Evolutionary conservation across 73 alveolate species (phyloP).

Genomic region (Paramecium sonneborni): DNA sequence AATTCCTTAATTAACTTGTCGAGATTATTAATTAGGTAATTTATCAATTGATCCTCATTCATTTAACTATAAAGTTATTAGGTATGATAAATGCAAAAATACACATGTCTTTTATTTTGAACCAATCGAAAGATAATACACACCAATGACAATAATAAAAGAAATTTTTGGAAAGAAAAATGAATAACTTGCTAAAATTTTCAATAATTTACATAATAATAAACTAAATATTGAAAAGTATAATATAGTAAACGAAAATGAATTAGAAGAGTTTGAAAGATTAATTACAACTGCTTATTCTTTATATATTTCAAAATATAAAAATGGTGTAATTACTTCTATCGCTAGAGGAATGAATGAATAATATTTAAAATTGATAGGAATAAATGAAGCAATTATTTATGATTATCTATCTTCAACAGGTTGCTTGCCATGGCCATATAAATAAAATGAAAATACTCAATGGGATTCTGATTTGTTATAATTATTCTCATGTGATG

Average conservation of each 20-base stretch:
- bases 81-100: not conserved
- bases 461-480: not conserved
- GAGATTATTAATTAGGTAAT: not conserved
- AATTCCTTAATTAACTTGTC: not conserved
- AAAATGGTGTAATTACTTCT: not conserved
- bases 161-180: not conserved
- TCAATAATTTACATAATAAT: not conserved
- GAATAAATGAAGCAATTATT: not conserved
- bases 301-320: not conserved
- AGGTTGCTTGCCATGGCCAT: conserved; percentile 3
- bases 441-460: not conserved
- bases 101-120: not conserved
- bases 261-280: not conserved
- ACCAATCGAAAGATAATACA: not conserved
- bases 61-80: not conserved
- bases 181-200: not conserved
- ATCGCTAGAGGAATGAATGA: not conserved
- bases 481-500: not conserved
- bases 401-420: not conserved
- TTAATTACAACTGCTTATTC: not conserved
- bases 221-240: not conserved
- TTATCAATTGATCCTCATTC: conserved; percentile 26
- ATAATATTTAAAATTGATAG: not conserved
- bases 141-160: not conserved
- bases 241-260: not conserved